Base-by-base conservation (phyloP, 495 filamentous ascomycete genomes). In the Tuber calosporum region DNA sequence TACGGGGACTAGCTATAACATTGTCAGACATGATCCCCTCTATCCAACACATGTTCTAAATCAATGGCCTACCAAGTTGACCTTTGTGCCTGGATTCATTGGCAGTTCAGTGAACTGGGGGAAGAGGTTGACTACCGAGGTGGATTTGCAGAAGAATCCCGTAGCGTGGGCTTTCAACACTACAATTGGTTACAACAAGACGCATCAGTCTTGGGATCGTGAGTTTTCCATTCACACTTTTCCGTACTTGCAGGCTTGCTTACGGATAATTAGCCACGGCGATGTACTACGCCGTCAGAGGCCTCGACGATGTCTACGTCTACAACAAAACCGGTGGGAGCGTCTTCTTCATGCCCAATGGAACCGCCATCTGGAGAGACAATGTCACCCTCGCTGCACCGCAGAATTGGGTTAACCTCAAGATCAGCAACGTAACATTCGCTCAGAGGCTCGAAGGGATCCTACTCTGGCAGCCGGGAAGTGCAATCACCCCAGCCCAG, bases 221-320 rank as follows among this genome's bases (percentile, higher is more conserved):
- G 66, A 58, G 75, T 69, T 39, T 71, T n/a, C 39, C 70, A 40
- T 9, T 22, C 19, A 9, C 19, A 34, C 34, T 39, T 34, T 11
- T 19, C 2, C 19, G 17, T 22, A 34, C 17, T 71, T n/a, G 36
- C 17, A 45, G 20, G 41, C 7, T 26, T 69, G 38, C 62, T 40
- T 2, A 20, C 22, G 39, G 22, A 8, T 40, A 13, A 70, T 36
- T 68, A 76, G 75, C 75, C 20, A 69, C 75, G n/a, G 75, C 75
- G 20, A 39, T 82, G 9, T 82, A 82, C 67, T 82, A 82, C 30
- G 79, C 81, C 20, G 74, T 81, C 30, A 80, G 81, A 40, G 80
- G 80, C 7, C 75, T 82, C 5, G 81, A 82, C 67, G 79, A 82
- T 36, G 75, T 78, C 0, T 82, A 79, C 66, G 40, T 72, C 43